phyloP scores from a whole-genome alignment of 1,284 basidiomycete genomes.

The Phellinidium pouzarii region DNA sequence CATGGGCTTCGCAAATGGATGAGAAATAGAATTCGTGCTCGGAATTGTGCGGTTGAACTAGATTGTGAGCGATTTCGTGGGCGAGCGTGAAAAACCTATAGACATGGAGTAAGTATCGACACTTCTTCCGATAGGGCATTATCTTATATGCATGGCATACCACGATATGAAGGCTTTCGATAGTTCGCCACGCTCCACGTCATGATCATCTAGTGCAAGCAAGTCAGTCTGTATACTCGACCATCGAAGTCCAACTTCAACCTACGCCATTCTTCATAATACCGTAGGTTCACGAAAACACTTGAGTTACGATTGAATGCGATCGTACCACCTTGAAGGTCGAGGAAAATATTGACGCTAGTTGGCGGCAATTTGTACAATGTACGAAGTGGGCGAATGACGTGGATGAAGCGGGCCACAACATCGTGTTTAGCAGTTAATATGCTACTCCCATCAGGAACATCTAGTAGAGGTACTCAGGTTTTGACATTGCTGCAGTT shows the following conservation, averaged over 20 bases:
- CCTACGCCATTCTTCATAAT: constrained; percentile 85
- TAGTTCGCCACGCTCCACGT: constrained; percentile 52
- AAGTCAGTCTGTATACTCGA: constrained; percentile 7
- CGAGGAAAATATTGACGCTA: constrained; percentile 85
- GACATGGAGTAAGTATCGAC: not conserved
- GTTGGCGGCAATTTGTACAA: constrained; percentile 60
- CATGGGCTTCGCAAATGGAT: constrained; percentile 72
- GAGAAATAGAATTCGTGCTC: constrained; percentile 95
- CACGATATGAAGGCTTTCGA: constrained; percentile 78
- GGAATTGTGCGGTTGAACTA: constrained; percentile 72
- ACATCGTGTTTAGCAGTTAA: constrained; percentile 45
- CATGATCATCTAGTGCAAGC: constrained; percentile 52
- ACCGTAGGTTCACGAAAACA: constrained; percentile 86
- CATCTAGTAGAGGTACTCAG: constrained; percentile 36
- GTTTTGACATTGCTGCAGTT: not conserved
- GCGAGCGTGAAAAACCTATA: constrained; percentile 84
- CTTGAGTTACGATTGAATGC: constrained; percentile 92
- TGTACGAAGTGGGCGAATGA: constrained; percentile 49
- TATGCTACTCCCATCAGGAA: constrained; percentile 43
- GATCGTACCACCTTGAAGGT: constrained; percentile 74
- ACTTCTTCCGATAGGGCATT: not conserved
- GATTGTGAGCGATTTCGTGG: constrained; percentile 86
- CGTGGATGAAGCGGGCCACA: constrained; percentile 62
- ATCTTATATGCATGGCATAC: constrained; percentile 30
- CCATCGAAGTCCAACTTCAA: constrained; percentile 20